Base-by-base conservation (phyloP, 148 eudicot genomes). In the Silene conica region DNA sequence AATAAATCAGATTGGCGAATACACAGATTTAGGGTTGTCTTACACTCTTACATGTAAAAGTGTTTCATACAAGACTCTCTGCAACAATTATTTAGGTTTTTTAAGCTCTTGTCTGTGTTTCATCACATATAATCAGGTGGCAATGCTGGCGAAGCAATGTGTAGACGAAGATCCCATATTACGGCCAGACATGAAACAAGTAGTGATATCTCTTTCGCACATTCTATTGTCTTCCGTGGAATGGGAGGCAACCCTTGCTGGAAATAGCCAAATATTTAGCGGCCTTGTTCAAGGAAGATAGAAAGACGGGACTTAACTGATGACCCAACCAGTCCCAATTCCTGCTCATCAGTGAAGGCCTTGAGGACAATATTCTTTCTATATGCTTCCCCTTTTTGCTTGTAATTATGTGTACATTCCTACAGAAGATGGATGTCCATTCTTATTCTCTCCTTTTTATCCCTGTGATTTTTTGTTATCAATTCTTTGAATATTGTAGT, bases 231-330 rank as follows among this genome's bases (percentile, higher is more conserved):
- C 98, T 10, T 95, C 98, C 2, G 91, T 95, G 2, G 98, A 95
- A 80, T 95, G 98, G 97, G 98, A 92, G 83, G 98, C 98, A 65
- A 95, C 97, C 74, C 96, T 95, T 71, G 92, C 98, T n/a, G 98
- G 98, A 70, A 92, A 95, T 80, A 95, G 98, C 85, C 98, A 95
- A 80, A 86, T 95, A 41, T 95, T 95, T 82, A 95, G 98, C 67
- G 97, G 96, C 10, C 97, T 95, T 38, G 97, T 94, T 55, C 97
- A 94, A 84, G 98, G 98, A 71, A 78, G 97, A 82, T 94, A 83
- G 76, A 19, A 74, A 31, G 41, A 52, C 15, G 12, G n/a, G 15
- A 22, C 70, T 48, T 48, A 63, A 23, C 18, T 34, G n/a, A 34
- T 18, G 20, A 34, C 6, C 65, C 65, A 11, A 61, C 64, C 52